These are phyloP conservation scores for Gentiana macrophylla DNA, from an alignment of 257 asterid species.

Conservation along the genomic window DNA sequence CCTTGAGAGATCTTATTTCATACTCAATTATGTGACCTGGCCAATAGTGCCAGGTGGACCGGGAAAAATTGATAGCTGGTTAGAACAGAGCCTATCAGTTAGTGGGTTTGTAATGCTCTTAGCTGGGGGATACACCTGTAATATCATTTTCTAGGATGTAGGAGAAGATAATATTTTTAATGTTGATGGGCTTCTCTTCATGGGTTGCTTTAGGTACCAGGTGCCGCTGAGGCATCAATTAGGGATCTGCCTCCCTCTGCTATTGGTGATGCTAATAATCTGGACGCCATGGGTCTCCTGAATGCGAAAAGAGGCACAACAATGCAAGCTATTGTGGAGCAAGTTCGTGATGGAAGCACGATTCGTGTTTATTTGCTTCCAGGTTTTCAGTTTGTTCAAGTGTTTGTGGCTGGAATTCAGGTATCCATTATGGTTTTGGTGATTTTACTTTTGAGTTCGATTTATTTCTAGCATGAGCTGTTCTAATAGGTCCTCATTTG, in stretches of 20 bases:
- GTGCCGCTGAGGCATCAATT: constrained; percentile 67
- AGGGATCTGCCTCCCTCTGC: constrained; percentile 89
- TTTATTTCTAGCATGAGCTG: too few species aligned
- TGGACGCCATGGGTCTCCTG: constrained; percentile 74
- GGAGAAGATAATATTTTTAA: too few species aligned
- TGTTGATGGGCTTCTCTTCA: background rate
- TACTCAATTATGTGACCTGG: too few species aligned
- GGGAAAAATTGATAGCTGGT: too few species aligned
- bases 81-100: too few species aligned
- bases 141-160: too few species aligned
- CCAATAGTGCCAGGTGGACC: too few species aligned
- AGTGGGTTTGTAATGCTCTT: too few species aligned
- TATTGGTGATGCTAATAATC: constrained; percentile 55
- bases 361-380: constrained; percentile 90
- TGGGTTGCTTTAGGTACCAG: constrained; percentile 52
- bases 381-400: constrained; percentile 80
- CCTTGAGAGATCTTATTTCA: too few species aligned
- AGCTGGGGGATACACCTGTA: too few species aligned
- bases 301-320: constrained; percentile 72
- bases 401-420: constrained; percentile 90
- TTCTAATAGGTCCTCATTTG: background rate
- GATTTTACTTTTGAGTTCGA: background rate
- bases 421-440: constrained; percentile 53
- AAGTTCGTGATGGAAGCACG: constrained; percentile 95
- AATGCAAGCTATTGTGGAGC: constrained; percentile 93